These are phyloP conservation scores for Metschnikowia bowlesiae DNA, from an alignment of 805 yeast species.

Conservation along the genomic window DNA sequence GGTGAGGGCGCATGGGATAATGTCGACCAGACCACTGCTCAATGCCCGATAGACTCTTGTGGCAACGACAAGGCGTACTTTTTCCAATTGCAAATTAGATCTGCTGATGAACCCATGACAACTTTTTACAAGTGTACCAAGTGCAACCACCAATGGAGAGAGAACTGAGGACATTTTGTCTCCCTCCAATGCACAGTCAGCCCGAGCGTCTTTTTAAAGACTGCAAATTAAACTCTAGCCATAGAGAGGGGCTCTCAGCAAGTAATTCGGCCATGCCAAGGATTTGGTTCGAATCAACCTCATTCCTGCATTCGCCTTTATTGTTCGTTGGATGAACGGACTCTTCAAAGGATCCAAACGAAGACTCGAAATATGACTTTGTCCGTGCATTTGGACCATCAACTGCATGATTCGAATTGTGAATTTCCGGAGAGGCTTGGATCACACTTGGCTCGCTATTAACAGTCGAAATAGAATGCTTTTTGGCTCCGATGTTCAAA, in stretches of 20 bases:
- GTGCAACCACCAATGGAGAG: conserved; percentile 96
- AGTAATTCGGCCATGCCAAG: neutral
- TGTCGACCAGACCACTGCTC: conserved; percentile 91
- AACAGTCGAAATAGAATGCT: neutral
- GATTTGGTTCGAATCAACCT: neutral
- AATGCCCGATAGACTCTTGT: conserved; percentile 86
- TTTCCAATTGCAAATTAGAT: conserved; percentile 93
- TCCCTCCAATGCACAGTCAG: neutral
- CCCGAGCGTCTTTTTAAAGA: neutral
- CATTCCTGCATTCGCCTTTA: neutral
- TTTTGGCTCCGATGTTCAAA: neutral
- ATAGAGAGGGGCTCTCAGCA: neutral
- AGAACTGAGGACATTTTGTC: conserved; percentile 47
- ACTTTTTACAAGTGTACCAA: conserved; percentile 93
- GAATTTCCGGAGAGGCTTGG: neutral
- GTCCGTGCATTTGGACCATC: neutral
- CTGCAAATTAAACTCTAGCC: neutral
- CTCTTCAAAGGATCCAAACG: conserved; percentile 15
- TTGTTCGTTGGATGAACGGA: neutral
- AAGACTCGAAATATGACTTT: conserved; percentile 8
- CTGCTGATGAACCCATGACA: conserved; percentile 99
- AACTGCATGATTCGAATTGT: neutral
- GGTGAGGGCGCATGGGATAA: conserved; percentile 99
- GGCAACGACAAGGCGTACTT: conserved; percentile 90
- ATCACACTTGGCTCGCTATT: neutral